Percentiles rank a stretch among this genome's conserved stretches.
These are phyloP conservation scores for Voacanga thouarsii DNA, from an alignment of 257 asterid species.

Conservation along the genomic window DNA sequence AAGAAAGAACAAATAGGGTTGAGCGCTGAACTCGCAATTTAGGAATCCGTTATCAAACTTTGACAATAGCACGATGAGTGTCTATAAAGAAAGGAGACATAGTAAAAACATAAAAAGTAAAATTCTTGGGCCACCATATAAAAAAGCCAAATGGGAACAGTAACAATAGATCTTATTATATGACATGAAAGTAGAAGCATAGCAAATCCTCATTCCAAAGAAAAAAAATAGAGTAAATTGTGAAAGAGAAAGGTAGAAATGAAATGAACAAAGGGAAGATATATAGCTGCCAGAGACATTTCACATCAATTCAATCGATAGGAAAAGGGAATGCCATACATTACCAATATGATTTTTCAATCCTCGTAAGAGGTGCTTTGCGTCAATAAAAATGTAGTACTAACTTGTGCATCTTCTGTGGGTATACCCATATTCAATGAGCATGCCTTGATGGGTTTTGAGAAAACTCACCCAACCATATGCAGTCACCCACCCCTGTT, in stretches of 20 bases:
- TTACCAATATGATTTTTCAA: too few species aligned
- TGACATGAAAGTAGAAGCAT: not conserved
- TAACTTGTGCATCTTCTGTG: too few species aligned
- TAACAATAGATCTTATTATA: constrained; percentile 11
- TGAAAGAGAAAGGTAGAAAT: not conserved
- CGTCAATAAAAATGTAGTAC: too few species aligned
- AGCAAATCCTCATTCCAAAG: not conserved
- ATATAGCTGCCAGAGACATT: not conserved
- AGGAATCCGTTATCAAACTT: too few species aligned
- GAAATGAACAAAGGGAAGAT: not conserved
- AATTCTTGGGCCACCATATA: constrained; percentile 11
- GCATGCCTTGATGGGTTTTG: too few species aligned
- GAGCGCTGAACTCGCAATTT: too few species aligned
- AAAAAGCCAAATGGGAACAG: not conserved
- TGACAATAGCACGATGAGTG: not conserved
- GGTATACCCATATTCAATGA: too few species aligned
- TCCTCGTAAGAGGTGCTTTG: too few species aligned
- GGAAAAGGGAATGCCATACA: too few species aligned
- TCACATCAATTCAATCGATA: too few species aligned
- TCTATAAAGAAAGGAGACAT: not conserved
- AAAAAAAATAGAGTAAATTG: not conserved
- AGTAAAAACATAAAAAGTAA: not conserved
- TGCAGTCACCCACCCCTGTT: not conserved
- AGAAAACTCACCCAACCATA: too few species aligned
- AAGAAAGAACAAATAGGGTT: too few species aligned